Conservation (phyloP, 73 alveolate species). For the Tetrahymena elliotti region DNA sequence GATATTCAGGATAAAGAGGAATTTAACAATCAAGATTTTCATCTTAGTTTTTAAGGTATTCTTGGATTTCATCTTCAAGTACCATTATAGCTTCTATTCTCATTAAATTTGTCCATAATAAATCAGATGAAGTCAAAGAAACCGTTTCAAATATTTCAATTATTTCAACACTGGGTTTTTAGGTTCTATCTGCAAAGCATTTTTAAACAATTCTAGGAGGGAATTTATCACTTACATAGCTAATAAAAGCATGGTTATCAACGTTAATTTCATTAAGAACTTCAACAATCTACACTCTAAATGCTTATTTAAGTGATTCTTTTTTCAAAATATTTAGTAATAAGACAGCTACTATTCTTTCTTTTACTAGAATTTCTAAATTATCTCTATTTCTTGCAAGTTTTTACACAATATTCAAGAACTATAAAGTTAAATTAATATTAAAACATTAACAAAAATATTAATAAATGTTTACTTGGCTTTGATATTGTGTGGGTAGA, state of each 20-base stretch:
- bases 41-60: neutral
- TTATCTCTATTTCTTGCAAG: neutral
- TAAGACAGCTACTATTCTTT: neutral
- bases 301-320: neutral
- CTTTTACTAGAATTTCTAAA: neutral
- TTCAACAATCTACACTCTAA: neutral
- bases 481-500: neutral
- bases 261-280: neutral
- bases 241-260: neutral
- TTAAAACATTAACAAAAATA: neutral
- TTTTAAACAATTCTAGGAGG: neutral
- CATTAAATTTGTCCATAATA: neutral
- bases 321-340: neutral
- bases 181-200: neutral
- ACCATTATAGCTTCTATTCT: neutral
- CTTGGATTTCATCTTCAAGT: neutral
- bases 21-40: neutral
- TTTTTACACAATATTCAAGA: neutral
- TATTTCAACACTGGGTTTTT: neutral
- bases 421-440: neutral
- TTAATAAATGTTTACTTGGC: neutral
- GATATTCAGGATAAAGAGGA: neutral
- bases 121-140: neutral
- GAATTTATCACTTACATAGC: neutral
- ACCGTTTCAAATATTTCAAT: neutral